Evolutionary conservation across 2,329 filamentous ascomycete species (phyloP), one percentile per base, ranked within the genome.

Genomic region (Colletotrichum graminicola): DNA sequence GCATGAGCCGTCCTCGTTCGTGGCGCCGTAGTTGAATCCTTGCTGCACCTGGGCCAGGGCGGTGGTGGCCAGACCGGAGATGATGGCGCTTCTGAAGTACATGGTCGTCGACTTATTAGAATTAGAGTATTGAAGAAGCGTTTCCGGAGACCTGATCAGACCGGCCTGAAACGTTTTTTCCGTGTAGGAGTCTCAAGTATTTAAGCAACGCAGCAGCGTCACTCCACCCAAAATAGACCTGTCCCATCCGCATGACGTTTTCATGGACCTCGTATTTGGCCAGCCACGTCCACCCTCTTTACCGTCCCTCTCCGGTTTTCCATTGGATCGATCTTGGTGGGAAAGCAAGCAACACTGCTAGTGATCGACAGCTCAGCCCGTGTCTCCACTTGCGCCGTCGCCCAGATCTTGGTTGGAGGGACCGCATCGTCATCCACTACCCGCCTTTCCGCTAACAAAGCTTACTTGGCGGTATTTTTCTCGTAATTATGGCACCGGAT

Each of bases 21-120:
- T 72, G 41, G 72, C 68, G 47, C 72, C 72, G 41, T 72, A 73
- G 69, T 72, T 72, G 51, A 73, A 73, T 18, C 72, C 72, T 54
- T 68, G 64, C 63, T 52, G 69, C 16, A 47, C 34, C 36, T 63
- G 59, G 54, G 69, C 69, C 52, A 63, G 3, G 59, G 55, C 59
- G n/a, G 65, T 61, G 52, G 65, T 68, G 26, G 59, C 69, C 54
- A 71, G 32, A 41, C 57, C 34, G 59, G 54, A 65, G 7, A 49
- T 52, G 32, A 71, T 7, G 39, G 54, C 59, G 11, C 29, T 41
- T 43, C 39, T 56, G 26, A 60, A 21, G 39, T 34, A 64, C 69
- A 71, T 71, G 2, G 16, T 65, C 11, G 14, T 56, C 23, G 23
- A 54, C 47, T 26, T 36, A 41, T 68, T 61, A 55, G 12, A 16